Evolutionary conservation across 306 rosid genomes (phyloP).

Genomic region (Cucurbita moschata): DNA sequence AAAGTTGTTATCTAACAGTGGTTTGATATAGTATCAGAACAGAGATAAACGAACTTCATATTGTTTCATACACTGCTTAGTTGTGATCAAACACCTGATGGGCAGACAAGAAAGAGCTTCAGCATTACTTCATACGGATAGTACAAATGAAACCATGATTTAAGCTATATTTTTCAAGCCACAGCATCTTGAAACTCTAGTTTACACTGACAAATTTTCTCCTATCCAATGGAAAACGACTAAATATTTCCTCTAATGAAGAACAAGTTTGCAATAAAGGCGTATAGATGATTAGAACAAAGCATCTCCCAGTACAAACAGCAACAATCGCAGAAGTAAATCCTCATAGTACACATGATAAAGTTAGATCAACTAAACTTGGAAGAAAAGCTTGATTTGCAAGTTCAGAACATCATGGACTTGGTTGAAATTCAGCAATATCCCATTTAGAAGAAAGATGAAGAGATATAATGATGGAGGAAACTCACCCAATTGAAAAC

Average conservation of each 20-base stretch:
- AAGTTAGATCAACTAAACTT: neutral
- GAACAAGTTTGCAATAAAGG: neutral
- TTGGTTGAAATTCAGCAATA: neutral
- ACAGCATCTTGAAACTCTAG: too few species aligned
- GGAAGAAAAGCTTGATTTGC: neutral
- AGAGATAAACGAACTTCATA: neutral
- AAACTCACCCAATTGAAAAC: neutral
- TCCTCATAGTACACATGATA: neutral
- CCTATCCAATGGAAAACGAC: neutral
- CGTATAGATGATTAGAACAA: neutral
- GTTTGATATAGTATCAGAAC: neutral
- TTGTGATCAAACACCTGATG: neutral
- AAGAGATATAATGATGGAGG: neutral
- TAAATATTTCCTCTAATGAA: neutral
- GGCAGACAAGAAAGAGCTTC: neutral
- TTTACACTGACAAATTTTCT: neutral
- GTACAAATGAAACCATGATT: neutral
- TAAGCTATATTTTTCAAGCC: neutral
- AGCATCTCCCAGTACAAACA: neutral
- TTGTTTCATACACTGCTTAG: neutral
- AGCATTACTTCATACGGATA: neutral
- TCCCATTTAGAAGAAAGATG: neutral
- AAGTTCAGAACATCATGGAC: neutral
- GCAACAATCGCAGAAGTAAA: neutral
- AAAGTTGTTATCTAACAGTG: neutral